These are phyloP conservation scores for Pseudonitzschia multiseries DNA, from an alignment of 108 stramenopile species.

Conservation along the genomic window DNA sequence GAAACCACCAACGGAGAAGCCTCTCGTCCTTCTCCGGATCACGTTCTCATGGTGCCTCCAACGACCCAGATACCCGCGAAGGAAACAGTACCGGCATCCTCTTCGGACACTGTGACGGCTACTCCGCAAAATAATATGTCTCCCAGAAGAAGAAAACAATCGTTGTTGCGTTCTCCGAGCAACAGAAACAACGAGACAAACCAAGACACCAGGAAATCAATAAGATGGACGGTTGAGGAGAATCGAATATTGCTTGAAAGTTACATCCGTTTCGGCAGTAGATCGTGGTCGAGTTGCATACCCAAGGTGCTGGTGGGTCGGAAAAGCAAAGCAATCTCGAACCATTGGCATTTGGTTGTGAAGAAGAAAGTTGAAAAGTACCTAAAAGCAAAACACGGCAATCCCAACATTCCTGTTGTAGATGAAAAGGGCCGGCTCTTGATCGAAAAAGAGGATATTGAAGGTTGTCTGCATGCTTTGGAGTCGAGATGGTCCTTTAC, in stretches of 20 bases:
- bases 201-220: slow-evolving; percentile 77
- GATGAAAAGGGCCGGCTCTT: background rate
- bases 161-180: background rate
- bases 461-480: background rate
- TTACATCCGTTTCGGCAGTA: slow-evolving; percentile 80
- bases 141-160: background rate
- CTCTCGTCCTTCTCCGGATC: background rate
- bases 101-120: background rate
- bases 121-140: background rate
- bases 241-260: slow-evolving; percentile 76
- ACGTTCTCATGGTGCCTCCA: background rate
- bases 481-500: background rate
- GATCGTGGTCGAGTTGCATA: slow-evolving; percentile 78
- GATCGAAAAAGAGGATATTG: background rate
- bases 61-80: background rate
- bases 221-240: slow-evolving; percentile 84
- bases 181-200: slow-evolving; percentile 30
- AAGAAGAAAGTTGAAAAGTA: slow-evolving; percentile 86
- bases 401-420: background rate
- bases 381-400: slow-evolving; percentile 42
- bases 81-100: background rate
- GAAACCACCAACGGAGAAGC: background rate
- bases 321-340: slow-evolving; percentile 82
- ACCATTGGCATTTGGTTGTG: slow-evolving; percentile 93
- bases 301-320: slow-evolving; percentile 56